Conservation (phyloP, 2,329 filamentous ascomycete species). For the Colletotrichum eremochloae region DNA sequence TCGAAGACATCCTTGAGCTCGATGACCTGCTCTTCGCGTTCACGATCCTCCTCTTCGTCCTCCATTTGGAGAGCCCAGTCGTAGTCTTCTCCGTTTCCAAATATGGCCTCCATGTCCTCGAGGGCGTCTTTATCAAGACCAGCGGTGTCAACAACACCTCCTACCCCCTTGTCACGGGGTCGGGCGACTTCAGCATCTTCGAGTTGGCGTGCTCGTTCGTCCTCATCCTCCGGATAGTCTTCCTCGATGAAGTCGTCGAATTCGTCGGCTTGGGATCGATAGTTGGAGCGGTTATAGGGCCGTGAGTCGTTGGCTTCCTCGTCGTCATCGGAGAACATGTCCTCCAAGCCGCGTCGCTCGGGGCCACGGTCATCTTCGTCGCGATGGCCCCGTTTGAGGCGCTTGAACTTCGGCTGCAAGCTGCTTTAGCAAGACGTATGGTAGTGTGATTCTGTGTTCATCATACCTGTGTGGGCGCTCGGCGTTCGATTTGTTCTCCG, state of each 20-base stretch:
- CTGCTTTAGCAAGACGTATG: constrained; percentile 43
- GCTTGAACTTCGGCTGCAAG: constrained; percentile 88
- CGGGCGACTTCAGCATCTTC: constrained; percentile 92
- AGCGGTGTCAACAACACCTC: constrained; percentile 80
- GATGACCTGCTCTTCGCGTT: constrained; percentile 84
- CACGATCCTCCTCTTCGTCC: constrained; percentile 84
- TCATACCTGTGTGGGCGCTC: constrained; percentile 77
- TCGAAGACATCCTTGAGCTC: constrained; percentile 99
- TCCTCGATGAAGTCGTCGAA: constrained; percentile 98
- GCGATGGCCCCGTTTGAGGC: constrained; percentile 91
- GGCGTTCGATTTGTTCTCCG: constrained; percentile 81
- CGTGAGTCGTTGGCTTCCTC: constrained; percentile 75
- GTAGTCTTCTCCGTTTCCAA: constrained; percentile 96
- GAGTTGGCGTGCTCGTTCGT: constrained; percentile 78
- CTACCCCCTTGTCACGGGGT: constrained; percentile 78
- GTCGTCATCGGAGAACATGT: constrained; percentile 97
- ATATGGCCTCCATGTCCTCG: constrained; percentile 91
- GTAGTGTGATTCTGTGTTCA: background rate
- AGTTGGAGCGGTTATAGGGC: constrained; percentile 63
- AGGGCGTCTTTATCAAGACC: constrained; percentile 92
- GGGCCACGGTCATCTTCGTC: constrained; percentile 76
- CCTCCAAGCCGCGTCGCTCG: constrained; percentile 80
- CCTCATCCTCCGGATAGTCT: constrained; percentile 90
- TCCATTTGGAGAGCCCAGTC: constrained; percentile 93
- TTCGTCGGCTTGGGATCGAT: constrained; percentile 78